A percentile compares a stretch with the other conserved stretches of the same genome.
phyloP scores from a whole-genome alignment of 176 grass and related monocot species.

The Triticum aestivum region DNA sequence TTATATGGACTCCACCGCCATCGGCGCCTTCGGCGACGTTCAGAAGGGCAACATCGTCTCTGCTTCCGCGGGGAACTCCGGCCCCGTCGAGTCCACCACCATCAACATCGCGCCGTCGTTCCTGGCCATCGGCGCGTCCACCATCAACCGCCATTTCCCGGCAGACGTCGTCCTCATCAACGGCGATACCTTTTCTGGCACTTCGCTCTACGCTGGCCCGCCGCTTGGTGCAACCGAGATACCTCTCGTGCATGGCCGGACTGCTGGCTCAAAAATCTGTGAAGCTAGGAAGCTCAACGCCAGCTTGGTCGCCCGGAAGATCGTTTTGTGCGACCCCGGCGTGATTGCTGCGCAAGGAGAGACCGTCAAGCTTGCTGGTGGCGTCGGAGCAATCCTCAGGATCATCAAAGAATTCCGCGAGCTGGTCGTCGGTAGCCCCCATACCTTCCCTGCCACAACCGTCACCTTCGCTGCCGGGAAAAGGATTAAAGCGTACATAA shows the following conservation, averaged over 20 bases:
- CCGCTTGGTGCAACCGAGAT: background rate
- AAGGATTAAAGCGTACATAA: background rate
- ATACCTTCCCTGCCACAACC: conserved; percentile 18
- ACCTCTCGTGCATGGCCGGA: background rate
- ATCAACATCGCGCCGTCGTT: conserved; percentile 44
- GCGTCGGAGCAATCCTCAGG: conserved; percentile 21
- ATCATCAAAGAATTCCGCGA: background rate
- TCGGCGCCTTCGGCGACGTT: conserved; percentile 39
- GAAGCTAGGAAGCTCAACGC: background rate
- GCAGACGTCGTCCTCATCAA: conserved; percentile 14
- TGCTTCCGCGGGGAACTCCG: conserved; percentile 19
- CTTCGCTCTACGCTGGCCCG: background rate
- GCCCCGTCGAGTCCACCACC: conserved; percentile 10
- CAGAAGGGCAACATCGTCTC: conserved; percentile 31
- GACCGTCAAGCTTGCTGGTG: conserved; percentile 36
- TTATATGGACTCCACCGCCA: background rate
- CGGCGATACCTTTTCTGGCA: background rate
- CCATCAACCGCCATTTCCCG: conserved; percentile 29
- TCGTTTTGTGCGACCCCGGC: conserved; percentile 42
- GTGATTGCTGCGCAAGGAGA: background rate
- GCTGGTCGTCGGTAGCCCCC: background rate
- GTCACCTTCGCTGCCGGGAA: background rate
- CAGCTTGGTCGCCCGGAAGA: conserved; percentile 42
- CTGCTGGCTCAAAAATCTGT: background rate
- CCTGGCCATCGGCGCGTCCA: conserved; percentile 39